Evolutionary conservation across 2,329 filamentous ascomycete species (phyloP).

Genomic region (Diplodia intermedia): DNA sequence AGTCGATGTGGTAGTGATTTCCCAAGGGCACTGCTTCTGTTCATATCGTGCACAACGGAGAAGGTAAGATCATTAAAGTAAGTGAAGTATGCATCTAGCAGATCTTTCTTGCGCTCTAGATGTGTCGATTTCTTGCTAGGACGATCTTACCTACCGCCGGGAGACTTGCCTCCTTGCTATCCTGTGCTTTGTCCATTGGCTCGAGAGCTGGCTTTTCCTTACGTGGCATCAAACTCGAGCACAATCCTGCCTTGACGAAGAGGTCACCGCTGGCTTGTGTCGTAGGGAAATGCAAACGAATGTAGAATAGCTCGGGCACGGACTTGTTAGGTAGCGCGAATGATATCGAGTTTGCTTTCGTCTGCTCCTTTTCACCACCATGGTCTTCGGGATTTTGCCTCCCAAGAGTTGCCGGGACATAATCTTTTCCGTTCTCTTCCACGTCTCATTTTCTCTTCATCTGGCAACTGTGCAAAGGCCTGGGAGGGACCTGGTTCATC

Average conservation of each 20-base stretch:
- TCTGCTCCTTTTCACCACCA: not conserved
- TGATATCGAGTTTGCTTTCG: not conserved
- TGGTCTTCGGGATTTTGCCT: not conserved
- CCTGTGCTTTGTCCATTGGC: not conserved
- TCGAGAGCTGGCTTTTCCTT: not conserved
- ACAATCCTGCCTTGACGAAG: not conserved
- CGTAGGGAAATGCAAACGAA: not conserved
- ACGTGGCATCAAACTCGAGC: not conserved
- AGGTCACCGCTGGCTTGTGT: not conserved
- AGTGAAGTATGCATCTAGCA: conserved; percentile 23
- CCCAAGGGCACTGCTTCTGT: not conserved
- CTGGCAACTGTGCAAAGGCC: no score
- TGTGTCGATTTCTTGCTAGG: conserved; percentile 18
- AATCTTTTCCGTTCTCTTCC: no score
- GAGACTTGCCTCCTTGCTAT: not conserved
- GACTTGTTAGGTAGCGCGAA: not conserved
- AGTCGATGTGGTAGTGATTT: not conserved
- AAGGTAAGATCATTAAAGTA: conserved; percentile 27
- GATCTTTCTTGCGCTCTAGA: conserved; percentile 11
- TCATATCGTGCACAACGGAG: not conserved
- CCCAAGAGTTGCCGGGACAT: no score
- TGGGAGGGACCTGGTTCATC: no score
- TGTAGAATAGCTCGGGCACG: not conserved
- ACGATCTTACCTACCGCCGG: conserved; percentile 18
- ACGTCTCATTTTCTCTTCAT: not conserved